Base-by-base conservation (phyloP, 306 rosid genomes). In the Canavalia ensiformis region DNA sequence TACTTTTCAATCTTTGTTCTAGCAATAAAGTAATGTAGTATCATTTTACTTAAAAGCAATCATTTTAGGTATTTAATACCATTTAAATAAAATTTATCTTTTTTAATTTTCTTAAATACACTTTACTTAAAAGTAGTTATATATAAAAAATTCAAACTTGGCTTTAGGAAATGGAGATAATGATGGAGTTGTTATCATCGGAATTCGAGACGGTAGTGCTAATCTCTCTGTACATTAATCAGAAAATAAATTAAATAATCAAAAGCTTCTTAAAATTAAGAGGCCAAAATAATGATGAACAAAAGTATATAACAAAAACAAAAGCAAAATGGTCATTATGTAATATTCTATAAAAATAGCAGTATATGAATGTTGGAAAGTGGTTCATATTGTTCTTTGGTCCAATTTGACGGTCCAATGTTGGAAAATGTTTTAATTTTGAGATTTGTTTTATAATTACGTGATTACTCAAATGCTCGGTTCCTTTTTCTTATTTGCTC, bases 101-200 rank as follows among this genome's bases (percentile, higher is more conserved):
- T 64, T 35, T 63, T 13, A 5, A 39, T 18, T 66, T 46, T 46
- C 30, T 5, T 10, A 4, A 46, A 10, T 29, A 57, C 62, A 47
- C 55, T 11, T 41, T 56, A 1, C 25, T 35, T 5, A 4, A 42
- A 54, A 30, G 28, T 1, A 18, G 18, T 35, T 72, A 5, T 28
- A 28, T 28, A 9, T 55, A 25, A 28, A 37, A 3, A 9, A 37
- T 39, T 7, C n/a, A 18, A 25, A 13, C 50, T 37, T 6, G 13
- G 35, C 77, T 72, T 72, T 72, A 9, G 39, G 10, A 39, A 39
- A 55, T 39, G 52, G 18, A 39, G 52, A 73, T 55, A 73, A 58
- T 51, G 69, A 57, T 57, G 49, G 8, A 29, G 8, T 30, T 45
- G 51, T 42, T 29, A 37, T 42, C 18, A 42, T 56, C 2, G 42